These are phyloP conservation scores for Colletotrichum filicis DNA, from an alignment of 2,329 filamentous ascomycete genomes.

Conservation along the genomic window DNA sequence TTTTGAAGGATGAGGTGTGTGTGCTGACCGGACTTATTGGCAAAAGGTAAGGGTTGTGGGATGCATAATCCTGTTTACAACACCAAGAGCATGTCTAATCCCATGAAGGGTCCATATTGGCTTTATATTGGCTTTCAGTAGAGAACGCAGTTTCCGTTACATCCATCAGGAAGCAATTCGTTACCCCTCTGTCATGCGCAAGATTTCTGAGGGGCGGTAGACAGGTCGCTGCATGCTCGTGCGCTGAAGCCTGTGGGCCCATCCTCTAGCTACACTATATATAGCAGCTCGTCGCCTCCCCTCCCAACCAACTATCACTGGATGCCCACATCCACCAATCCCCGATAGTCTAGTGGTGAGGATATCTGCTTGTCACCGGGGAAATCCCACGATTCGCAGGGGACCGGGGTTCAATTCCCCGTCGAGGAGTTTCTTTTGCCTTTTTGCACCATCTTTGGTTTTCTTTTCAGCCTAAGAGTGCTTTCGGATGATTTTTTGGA, in stretches of 20 bases:
- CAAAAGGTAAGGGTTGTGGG: neutral
- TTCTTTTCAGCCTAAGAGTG: no score
- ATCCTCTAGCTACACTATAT: neutral
- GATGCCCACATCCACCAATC: neutral
- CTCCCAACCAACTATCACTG: neutral
- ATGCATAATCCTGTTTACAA: neutral
- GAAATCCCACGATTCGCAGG: neutral
- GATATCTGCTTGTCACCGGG: neutral
- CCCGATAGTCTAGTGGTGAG: neutral
- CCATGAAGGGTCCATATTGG: neutral
- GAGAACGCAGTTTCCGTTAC: neutral
- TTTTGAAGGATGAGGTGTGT: neutral
- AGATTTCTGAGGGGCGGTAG: neutral
- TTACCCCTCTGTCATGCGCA: neutral
- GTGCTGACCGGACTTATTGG: neutral
- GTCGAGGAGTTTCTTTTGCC: neutral
- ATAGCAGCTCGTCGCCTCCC: rapidly evolving
- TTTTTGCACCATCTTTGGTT: neutral
- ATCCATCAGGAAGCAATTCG: neutral
- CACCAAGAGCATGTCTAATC: neutral
- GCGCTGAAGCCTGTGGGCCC: neutral
- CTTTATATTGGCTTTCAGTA: neutral
- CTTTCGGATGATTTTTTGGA: no score
- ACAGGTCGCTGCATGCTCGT: neutral
- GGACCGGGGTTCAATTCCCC: conserved; percentile 1